phyloP scores from a whole-genome alignment of 805 yeast genomes.

The Schizosaccharomyces cryophilus region DNA sequence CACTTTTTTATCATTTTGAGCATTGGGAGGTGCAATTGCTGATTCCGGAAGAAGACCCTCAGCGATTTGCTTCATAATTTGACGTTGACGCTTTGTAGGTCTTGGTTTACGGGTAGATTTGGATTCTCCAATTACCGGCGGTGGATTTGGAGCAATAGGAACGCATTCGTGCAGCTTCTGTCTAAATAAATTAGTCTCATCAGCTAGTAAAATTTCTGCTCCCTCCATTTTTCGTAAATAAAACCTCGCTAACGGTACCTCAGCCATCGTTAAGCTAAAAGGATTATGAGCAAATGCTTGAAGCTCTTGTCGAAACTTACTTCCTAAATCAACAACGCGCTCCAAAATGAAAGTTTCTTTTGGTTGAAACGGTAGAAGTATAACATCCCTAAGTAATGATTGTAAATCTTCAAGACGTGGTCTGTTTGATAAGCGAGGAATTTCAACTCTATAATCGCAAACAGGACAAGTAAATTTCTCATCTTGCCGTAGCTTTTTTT shows the following conservation, averaged over 20 bases:
- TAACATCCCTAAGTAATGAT: constrained; percentile 12
- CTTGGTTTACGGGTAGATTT: not conserved
- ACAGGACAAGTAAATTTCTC: constrained; percentile 28
- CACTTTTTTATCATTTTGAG: not conserved
- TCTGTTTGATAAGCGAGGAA: constrained; percentile 15
- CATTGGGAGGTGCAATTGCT: not conserved
- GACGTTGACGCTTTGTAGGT: not conserved
- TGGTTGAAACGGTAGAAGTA: constrained; percentile 14
- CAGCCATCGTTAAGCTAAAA: constrained; percentile 4
- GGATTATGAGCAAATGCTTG: constrained; percentile 1
- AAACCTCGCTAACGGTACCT: constrained; percentile 16
- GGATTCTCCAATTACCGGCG: constrained; percentile 10
- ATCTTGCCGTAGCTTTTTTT: constrained; percentile 12
- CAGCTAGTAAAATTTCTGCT: constrained; percentile 15
- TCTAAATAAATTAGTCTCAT: constrained; percentile 16
- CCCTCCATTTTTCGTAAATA: constrained; percentile 27
- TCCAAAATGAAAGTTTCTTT: constrained; percentile 14
- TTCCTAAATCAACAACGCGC: constrained; percentile 7
- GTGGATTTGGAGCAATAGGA: constrained; percentile 12
- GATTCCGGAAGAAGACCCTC: not conserved
- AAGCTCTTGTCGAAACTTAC: constrained; percentile 7
- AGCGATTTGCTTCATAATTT: not conserved
- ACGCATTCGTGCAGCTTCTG: constrained; percentile 11
- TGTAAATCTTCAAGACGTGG: constrained; percentile 17
- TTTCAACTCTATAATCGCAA: constrained; percentile 20